A percentile compares a stretch with the other conserved stretches of the same genome.
These are phyloP conservation scores for Zygosaccharomyces kombuchaensis DNA, from an alignment of 805 yeast species.

Conservation along the genomic window DNA sequence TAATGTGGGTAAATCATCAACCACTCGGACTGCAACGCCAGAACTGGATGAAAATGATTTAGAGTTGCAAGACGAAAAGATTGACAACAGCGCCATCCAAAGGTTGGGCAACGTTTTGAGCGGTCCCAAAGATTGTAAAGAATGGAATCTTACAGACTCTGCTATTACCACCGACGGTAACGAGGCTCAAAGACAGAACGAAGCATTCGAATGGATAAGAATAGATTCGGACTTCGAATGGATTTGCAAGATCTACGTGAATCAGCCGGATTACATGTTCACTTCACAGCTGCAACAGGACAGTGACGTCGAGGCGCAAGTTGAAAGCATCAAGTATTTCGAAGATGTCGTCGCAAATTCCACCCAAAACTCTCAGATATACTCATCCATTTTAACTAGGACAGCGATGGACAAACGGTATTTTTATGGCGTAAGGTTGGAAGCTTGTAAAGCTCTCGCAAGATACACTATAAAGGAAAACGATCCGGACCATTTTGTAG, in stretches of 20 bases:
- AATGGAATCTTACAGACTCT: slow-evolving; percentile 76
- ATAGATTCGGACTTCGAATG: slow-evolving; percentile 98
- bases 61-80: slow-evolving; percentile 25
- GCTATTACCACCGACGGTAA: slow-evolving; percentile 41
- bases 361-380: slow-evolving; percentile 40
- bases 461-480: slow-evolving; percentile 47
- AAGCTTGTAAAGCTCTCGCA: slow-evolving; percentile 79
- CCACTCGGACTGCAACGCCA: slow-evolving; percentile 38
- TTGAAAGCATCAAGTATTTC: slow-evolving; percentile 74
- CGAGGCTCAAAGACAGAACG: slow-evolving; percentile 43
- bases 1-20: slow-evolving; percentile 38
- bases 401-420: slow-evolving; percentile 82
- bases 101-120: slow-evolving; percentile 71
- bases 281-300: slow-evolving; percentile 92
- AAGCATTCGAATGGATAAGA: slow-evolving; percentile 96
- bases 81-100: slow-evolving; percentile 27
- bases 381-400: slow-evolving; percentile 72
- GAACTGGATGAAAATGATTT: slow-evolving; percentile 19
- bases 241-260: slow-evolving; percentile 77
- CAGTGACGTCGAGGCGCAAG: slow-evolving; percentile 92
- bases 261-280: slow-evolving; percentile 93
- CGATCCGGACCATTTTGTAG: slow-evolving; percentile 21
- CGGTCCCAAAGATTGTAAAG: slow-evolving; percentile 51
- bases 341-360: slow-evolving; percentile 40
- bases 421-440: slow-evolving; percentile 82